Conservation (phyloP, 179 eudicot species). For the Silene noctiflora region DNA sequence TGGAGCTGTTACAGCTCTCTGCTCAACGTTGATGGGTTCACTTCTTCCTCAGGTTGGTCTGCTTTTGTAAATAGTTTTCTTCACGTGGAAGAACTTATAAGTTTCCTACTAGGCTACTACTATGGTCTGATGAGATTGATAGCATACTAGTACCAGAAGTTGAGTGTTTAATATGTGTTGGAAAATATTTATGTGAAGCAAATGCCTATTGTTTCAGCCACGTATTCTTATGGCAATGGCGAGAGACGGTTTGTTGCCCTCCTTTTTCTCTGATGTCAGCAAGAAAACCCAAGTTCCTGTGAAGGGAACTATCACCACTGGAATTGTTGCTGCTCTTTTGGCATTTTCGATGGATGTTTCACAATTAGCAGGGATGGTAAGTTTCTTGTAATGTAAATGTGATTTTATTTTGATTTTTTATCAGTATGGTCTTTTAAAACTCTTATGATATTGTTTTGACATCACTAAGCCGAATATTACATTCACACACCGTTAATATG, state of each 20-base stretch:
- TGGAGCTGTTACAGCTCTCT: constrained; percentile 87
- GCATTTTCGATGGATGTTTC: constrained; percentile 90
- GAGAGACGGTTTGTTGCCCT: constrained; percentile 88
- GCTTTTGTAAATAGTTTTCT: background rate
- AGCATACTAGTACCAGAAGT: background rate
- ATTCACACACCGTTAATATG: background rate
- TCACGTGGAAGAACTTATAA: constrained; percentile 9
- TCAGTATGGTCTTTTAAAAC: background rate
- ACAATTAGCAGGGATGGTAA: constrained; percentile 90
- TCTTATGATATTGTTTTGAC: background rate
- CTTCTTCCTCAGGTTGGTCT: constrained; percentile 79
- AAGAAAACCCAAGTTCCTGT: constrained; percentile 75
- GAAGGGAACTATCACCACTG: constrained; percentile 72
- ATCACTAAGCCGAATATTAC: background rate
- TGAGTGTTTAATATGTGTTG: background rate
- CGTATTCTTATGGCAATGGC: constrained; percentile 98
- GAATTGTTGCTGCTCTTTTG: constrained; percentile 64
- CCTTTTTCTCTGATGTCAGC: constrained; percentile 84
- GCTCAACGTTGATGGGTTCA: constrained; percentile 95
- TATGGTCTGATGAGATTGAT: background rate
- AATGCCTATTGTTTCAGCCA: constrained; percentile 48
- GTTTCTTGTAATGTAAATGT: constrained; percentile 21
- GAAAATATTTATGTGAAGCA: constrained; percentile 2
- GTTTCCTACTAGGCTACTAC: background rate
- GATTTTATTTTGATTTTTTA: background rate